These are phyloP conservation scores for Colletotrichum tropicale DNA, from an alignment of 2,329 filamentous ascomycete species.

Conservation along the genomic window DNA sequence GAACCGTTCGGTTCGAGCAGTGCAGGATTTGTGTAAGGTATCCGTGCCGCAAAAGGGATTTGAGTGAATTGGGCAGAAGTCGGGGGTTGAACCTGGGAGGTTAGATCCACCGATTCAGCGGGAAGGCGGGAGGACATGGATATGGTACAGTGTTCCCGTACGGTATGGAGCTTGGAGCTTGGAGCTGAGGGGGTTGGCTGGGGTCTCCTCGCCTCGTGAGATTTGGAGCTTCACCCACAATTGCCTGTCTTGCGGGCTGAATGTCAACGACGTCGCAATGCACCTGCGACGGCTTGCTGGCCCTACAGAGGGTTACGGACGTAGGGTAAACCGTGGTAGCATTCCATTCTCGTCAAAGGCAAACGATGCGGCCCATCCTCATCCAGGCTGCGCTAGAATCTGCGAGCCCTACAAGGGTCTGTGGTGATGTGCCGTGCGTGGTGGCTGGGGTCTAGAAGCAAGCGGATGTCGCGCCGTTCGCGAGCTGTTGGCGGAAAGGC, in stretches of 20 bases:
- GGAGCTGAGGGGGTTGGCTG: neutral
- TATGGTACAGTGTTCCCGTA: slow-evolving; percentile 17
- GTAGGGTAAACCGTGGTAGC: neutral
- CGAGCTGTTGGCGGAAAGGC: slow-evolving; percentile 11
- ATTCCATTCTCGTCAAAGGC: neutral
- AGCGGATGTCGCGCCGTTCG: slow-evolving; percentile 14
- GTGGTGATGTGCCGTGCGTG: slow-evolving; percentile 11
- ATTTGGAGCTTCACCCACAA: slow-evolving; percentile 8
- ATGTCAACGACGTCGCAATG: neutral
- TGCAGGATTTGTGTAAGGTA: neutral
- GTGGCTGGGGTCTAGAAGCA: slow-evolving; percentile 16
- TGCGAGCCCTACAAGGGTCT: neutral
- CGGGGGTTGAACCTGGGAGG: slow-evolving; percentile 3
- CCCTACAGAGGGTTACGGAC: slow-evolving; percentile 7
- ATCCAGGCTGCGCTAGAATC: neutral
- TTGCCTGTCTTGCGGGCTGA: neutral
- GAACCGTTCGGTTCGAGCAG: neutral
- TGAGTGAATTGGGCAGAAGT: neutral
- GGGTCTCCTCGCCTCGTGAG: slow-evolving; percentile 9
- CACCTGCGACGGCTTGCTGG: neutral
- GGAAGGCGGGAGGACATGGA: slow-evolving; percentile 19
- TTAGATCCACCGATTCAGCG: slow-evolving; percentile 16
- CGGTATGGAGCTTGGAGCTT: slow-evolving; percentile 4
- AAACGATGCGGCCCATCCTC: neutral
- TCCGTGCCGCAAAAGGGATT: neutral